Base-by-base conservation (phyloP, 129 eudicot species). In the Escallonia herrerae region DNA sequence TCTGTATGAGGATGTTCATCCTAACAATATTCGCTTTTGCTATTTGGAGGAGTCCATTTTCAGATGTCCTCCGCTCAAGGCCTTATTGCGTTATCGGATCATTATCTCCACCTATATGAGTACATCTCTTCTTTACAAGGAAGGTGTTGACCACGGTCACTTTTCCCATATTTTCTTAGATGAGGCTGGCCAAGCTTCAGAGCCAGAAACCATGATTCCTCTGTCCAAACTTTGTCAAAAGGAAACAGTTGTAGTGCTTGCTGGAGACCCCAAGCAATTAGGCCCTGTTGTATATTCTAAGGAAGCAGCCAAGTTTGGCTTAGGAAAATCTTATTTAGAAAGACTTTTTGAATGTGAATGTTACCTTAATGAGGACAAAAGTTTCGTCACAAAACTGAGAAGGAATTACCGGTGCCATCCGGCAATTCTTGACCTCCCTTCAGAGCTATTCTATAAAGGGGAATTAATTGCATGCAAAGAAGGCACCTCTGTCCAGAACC, bases 381-480 rank as follows among this genome's bases (percentile, higher is more conserved):
- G 15, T 51, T 51, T 51, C 56, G n/a, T 51, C 56, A 51, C 56
- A 10, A 51, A 15, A 51, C n/a, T 51, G n/a, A 3, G 12, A 15
- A 51, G 56, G 11, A 51, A 51, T 51, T 51, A 51, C 15, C 56
- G 56, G n/a, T 51, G 15, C n/a, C 56, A 51, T 51, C 56, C 56
- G n/a, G 4, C 14, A 51, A 51, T 51, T 51, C 22, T 51, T 51
- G 56, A 51, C 15, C 56, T 51, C 15, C 56, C 56, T 10, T 51
- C 56, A 9, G 10, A 51, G 56, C 56, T 51, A 6, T 51, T 51
- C 56, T 51, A 51, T 51, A 10, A 12, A 51, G 56, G 56, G 56
- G 4, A 5, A 51, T 51, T 51, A 15, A 51, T 51, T 12, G 56
- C 22, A 13, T 51, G 15, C n/a, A 51, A 51, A 51, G 56, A 51